Conservation (phyloP, 495 filamentous ascomycete species). For the Aspergillus avenaceus region DNA sequence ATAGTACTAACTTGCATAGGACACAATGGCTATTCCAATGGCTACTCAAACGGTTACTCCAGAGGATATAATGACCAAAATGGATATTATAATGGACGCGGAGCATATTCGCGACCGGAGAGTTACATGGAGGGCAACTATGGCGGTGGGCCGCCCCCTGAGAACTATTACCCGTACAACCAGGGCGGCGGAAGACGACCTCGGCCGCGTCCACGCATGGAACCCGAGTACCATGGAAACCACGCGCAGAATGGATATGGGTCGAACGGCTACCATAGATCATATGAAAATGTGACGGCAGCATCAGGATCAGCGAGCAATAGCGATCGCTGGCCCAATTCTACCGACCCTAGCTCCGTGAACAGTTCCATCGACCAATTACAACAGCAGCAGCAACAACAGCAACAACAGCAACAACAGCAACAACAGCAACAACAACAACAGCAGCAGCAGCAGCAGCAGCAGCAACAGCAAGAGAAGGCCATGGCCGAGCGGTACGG, state of each 20-base stretch:
- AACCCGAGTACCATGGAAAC: conserved; percentile 38
- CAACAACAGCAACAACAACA: conserved; percentile 25
- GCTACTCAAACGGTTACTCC: too few species aligned
- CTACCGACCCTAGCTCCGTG: conserved; percentile 84
- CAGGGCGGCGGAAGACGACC: conserved; percentile 27
- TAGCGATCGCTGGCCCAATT: conserved; percentile 69
- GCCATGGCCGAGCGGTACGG: conserved; percentile 53
- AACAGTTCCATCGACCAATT: conserved; percentile 83
- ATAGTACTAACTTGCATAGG: conserved; percentile 17
- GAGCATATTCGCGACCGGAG: conserved; percentile 51
- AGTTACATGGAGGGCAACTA: conserved; percentile 45
- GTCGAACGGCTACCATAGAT: conserved; percentile 66
- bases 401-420: conserved; percentile 28
- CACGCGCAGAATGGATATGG: conserved; percentile 52
- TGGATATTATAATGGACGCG: conserved; percentile 46
- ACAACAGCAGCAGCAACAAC: conserved; percentile 45
- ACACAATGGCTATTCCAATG: conserved; percentile 18
- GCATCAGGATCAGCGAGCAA: conserved; percentile 62
- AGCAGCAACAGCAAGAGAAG: conserved; percentile 40
- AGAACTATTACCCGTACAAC: conserved; percentile 37
- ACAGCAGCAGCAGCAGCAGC: conserved; percentile 6
- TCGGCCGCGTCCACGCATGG: conserved; percentile 47
- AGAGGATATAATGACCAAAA: conserved; percentile 47
- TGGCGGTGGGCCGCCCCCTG: conserved; percentile 32
- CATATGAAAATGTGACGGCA: conserved; percentile 76